A percentile compares a stretch with the other conserved stretches of the same genome.
phyloP scores from a whole-genome alignment of 2,329 filamentous ascomycete genomes.

The Hawksworthiomyces lignivorus region DNA sequence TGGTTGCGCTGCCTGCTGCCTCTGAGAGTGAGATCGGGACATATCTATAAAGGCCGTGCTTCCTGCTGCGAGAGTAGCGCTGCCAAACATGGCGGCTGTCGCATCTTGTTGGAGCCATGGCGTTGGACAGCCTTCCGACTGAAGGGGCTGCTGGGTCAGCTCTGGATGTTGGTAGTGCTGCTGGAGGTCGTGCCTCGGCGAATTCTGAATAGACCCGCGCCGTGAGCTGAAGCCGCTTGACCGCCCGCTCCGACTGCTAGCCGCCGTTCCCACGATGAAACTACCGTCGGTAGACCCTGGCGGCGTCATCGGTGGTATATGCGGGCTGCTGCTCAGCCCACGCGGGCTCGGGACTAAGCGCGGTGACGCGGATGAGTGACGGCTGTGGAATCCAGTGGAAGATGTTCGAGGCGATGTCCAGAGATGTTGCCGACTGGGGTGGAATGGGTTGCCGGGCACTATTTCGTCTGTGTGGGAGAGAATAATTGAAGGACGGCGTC shows the following conservation, averaged over 20 bases:
- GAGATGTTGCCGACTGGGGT: too few relatives aligned
- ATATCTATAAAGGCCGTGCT: too few relatives aligned
- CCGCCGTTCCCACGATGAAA: too few relatives aligned
- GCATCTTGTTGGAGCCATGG: too few relatives aligned
- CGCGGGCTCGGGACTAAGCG: not conserved
- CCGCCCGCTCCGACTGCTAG: not conserved
- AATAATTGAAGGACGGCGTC: not conserved
- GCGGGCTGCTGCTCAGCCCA: not conserved
- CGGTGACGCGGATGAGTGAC: not conserved
- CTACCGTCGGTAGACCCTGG: constrained; percentile 1
- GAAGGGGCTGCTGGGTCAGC: too few relatives aligned
- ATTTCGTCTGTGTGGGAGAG: not conserved
- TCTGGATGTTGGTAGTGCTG: too few relatives aligned
- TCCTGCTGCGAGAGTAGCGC: not conserved
- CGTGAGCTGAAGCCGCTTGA: not conserved
- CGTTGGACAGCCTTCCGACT: too few relatives aligned
- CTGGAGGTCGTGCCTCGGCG: not conserved
- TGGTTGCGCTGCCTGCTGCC: too few relatives aligned
- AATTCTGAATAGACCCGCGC: not conserved
- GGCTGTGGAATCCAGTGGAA: not conserved
- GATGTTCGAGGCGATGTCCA: not conserved
- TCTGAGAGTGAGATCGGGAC: too few relatives aligned
- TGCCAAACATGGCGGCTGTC: not conserved
- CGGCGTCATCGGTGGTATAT: not conserved
- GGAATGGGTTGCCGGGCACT: too few relatives aligned